phyloP scores from a whole-genome alignment of 2,329 filamentous ascomycete species.

The Nothopassalora personata region DNA sequence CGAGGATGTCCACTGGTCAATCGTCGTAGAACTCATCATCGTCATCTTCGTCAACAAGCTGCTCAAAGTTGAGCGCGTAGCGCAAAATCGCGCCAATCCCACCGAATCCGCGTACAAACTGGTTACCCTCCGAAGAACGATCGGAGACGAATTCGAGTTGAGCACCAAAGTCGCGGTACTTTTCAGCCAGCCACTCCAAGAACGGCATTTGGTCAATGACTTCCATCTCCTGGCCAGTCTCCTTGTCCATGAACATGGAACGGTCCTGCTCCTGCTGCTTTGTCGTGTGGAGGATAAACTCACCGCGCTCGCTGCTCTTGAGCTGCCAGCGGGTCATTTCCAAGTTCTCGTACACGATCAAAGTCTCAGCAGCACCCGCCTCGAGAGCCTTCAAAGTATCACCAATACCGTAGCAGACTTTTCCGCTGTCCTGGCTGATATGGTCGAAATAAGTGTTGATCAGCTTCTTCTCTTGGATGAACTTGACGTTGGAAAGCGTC shows the following conservation, averaged over 20 bases:
- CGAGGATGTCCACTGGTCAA: constrained; percentile 71
- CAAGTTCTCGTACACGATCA: constrained; percentile 96
- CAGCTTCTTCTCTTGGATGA: constrained; percentile 99
- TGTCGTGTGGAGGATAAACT: constrained; percentile 78
- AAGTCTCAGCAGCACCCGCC: constrained; percentile 84
- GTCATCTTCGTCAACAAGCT: constrained; percentile 77
- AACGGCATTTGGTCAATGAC: constrained; percentile 80
- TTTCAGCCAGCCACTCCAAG: constrained; percentile 98
- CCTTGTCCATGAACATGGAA: constrained; percentile 87
- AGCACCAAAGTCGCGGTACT: constrained; percentile 96
- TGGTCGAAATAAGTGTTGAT: constrained; percentile 99
- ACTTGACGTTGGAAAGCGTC: constrained; percentile 98
- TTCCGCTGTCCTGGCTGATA: constrained; percentile 94
- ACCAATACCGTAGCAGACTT: constrained; percentile 95
- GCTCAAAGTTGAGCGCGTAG: constrained; percentile 99
- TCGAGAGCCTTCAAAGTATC: constrained; percentile 96
- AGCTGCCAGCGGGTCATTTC: constrained; percentile 89
- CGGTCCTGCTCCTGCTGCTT: constrained; percentile 78
- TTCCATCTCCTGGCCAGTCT: constrained; percentile 96
- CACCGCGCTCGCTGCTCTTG: constrained; percentile 68
- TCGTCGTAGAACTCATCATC: constrained; percentile 81
- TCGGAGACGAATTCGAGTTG: constrained; percentile 96
- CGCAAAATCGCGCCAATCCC: constrained; percentile 94
- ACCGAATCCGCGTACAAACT: constrained; percentile 99
- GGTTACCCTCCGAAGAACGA: constrained; percentile 94